These are phyloP conservation scores for Aspergillus viridinutans DNA, from an alignment of 2,329 filamentous ascomycete genomes.

Conservation along the genomic window DNA sequence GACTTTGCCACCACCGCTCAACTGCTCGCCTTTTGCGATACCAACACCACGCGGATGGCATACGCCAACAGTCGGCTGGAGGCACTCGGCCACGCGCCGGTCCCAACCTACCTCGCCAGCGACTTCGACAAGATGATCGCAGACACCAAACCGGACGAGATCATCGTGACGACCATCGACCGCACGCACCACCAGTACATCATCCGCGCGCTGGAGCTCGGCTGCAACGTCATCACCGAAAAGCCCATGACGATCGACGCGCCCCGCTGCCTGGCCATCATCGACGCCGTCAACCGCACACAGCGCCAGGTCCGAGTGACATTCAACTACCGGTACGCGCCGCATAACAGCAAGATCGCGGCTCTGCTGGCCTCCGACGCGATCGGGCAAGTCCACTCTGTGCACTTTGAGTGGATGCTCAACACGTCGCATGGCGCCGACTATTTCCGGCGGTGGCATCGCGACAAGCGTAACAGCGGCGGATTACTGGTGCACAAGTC, in stretches of 20 bases:
- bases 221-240: slow-evolving; percentile 59
- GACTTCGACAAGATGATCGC: slow-evolving; percentile 56
- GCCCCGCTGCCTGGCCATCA: slow-evolving; percentile 51
- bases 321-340: slow-evolving; percentile 63
- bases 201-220: slow-evolving; percentile 55
- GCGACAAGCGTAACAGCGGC: slow-evolving; percentile 57
- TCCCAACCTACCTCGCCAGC: slow-evolving; percentile 53
- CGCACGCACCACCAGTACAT: slow-evolving; percentile 60
- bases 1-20: slow-evolving; percentile 50
- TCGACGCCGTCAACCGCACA: slow-evolving; percentile 51
- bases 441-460: slow-evolving; percentile 62
- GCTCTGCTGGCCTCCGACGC: slow-evolving; percentile 52
- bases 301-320: slow-evolving; percentile 52
- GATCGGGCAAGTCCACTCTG: slow-evolving; percentile 54
- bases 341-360: slow-evolving; percentile 60
- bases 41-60: slow-evolving; percentile 57
- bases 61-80: slow-evolving; percentile 45
- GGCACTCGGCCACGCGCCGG: slow-evolving; percentile 42
- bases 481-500: slow-evolving; percentile 60
- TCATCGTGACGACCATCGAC: slow-evolving; percentile 62
- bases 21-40: slow-evolving; percentile 57
- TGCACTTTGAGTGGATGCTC: slow-evolving; percentile 63
- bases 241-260: slow-evolving; percentile 64
- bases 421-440: slow-evolving; percentile 60
- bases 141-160: slow-evolving; percentile 55